Evolutionary conservation across 768 basidiomycete genomes (phyloP), one percentile per base, ranked within the genome.

Genomic region (Serendipita sp.): DNA sequence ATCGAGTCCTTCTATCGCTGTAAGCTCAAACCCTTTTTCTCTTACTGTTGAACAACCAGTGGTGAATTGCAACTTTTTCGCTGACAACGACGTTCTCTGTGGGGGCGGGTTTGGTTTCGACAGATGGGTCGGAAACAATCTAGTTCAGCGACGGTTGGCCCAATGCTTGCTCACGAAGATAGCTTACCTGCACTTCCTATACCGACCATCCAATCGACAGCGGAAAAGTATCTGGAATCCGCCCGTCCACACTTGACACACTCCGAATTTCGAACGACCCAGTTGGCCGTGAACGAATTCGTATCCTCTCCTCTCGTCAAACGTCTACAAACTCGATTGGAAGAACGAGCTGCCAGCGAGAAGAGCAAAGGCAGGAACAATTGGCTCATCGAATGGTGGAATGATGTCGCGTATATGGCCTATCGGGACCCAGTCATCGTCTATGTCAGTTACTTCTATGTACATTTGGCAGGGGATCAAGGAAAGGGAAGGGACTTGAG

Each of bases 361-460:
- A 72, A 73, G 17, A 72, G 75, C 61, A 76, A 75, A 68, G 53
- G 53, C 17, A 61, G 71, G 63, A 72, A 74, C 20, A 93, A 80
- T 75, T 99, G 96, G 96, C 78, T 99, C n/a, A 80, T 81, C 51
- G 91, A 95, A 60, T 99, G 96, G 96, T 99, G 95, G 95, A 94
- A 98, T 73, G 90, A 96, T 38, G 81, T 72, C 3, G 94, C 7
- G 42, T 34, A 17, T 17, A 85, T 90, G 86, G 85, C 76, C 3
- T 90, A 89, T 70, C 80, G 90, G 53, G 94, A 95, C 68, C 84
- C 93, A 1, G 89, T 96, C 53, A 86, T 94, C 31, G 88, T 94
- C 14, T 88, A 83, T 66, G 91, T 94, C 68, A 91, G 86, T 79
- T 99, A 99, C 76, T 98, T 87, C 75, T 99, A 90, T 71, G 81